Base-by-base conservation (phyloP, 371 early-diverging fungal species). In the Mortierella sp. region DNA sequence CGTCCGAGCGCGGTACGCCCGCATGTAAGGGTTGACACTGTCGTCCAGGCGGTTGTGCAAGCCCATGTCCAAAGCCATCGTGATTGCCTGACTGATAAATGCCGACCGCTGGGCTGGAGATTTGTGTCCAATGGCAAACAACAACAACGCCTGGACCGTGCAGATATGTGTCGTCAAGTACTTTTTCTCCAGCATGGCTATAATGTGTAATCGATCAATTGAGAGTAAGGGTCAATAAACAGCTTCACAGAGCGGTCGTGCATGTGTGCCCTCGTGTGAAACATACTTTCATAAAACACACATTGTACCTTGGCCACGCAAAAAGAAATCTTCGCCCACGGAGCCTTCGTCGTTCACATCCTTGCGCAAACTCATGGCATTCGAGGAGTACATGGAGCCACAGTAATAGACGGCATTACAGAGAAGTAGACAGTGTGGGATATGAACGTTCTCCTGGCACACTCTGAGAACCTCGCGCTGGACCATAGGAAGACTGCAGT, bases 321-420 rank as follows among this genome's bases (percentile, higher is more conserved):
- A 6, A 45, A 83, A 83, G 39, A 83, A 83, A 34, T 83, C 83
- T 41, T 83, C 83, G 29, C 83, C 83, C 0, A 83, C 75, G 26
- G 83, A 72, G 31, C 83, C 31, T 44, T 83, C 83, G 39, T 83
- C 83, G 19, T 61, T 72, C 16, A 63, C 48, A 24, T 83, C 78
- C 70, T 52, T 83, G 31, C 83, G 71, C 45, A 83, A 64, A 10
- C 47, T 50, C 0, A 77, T 16, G 0, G 79, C 70, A 52, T 83
- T 70, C 9, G 24, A 16, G 24, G 83, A 83, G 52, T 65, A 83
- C 83, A 83, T 83, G 19, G 79, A 83, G 22, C 83, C 83, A 24
- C 83, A 83, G 45, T 75, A 83, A 41, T 78, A 83, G 31, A 83
- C 79, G 2, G 83, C 83, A 26, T 83, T 78, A 76, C 83, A 83